Conservation (phyloP, 2,329 filamentous ascomycete species). For the Arthrobotrys entomopaga region DNA sequence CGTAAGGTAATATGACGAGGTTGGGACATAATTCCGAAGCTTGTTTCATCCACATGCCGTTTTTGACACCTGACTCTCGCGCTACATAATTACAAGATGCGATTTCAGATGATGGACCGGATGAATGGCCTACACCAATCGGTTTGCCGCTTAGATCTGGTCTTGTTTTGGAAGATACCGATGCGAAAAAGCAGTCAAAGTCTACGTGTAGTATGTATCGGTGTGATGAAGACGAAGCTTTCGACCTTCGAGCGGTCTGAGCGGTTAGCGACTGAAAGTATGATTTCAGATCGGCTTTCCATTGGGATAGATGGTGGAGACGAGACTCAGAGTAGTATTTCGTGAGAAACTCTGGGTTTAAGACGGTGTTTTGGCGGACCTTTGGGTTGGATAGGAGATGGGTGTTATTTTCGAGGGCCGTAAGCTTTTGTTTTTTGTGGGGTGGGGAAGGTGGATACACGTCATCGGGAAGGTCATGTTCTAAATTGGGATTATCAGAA, state of each 20-base stretch:
- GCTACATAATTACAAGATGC: slow-evolving; percentile 97
- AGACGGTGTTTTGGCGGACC: slow-evolving; percentile 86
- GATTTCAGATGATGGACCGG: slow-evolving; percentile 83
- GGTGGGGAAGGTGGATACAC: slow-evolving; percentile 27
- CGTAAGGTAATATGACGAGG: slow-evolving; percentile 90
- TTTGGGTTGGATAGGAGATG: slow-evolving; percentile 83
- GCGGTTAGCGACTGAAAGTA: slow-evolving; percentile 79
- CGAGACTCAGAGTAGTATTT: slow-evolving; percentile 96
- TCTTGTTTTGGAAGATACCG: slow-evolving; percentile 82
- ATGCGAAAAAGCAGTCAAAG: slow-evolving; percentile 98
- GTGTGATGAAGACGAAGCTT: slow-evolving; percentile 68
- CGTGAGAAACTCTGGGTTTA: slow-evolving; percentile 90
- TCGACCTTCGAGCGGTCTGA: slow-evolving; percentile 63
- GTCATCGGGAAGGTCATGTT: slow-evolving; percentile 10
- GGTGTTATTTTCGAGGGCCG: slow-evolving; percentile 92
- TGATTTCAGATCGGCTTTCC: slow-evolving; percentile 94
- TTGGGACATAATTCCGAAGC: slow-evolving; percentile 84
- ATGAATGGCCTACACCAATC: slow-evolving; percentile 86
- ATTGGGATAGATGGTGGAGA: slow-evolving; percentile 77
- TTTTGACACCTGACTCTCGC: slow-evolving; percentile 85
- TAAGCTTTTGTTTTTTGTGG: slow-evolving; percentile 67
- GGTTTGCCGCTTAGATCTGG: slow-evolving; percentile 82
- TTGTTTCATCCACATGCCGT: slow-evolving; percentile 99
- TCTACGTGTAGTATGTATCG: slow-evolving; percentile 94
- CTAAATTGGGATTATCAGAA: slow-evolving; percentile 7